Evolutionary conservation across 2,329 filamentous ascomycete species (phyloP).

Genomic region (Ramichloridium luteum): DNA sequence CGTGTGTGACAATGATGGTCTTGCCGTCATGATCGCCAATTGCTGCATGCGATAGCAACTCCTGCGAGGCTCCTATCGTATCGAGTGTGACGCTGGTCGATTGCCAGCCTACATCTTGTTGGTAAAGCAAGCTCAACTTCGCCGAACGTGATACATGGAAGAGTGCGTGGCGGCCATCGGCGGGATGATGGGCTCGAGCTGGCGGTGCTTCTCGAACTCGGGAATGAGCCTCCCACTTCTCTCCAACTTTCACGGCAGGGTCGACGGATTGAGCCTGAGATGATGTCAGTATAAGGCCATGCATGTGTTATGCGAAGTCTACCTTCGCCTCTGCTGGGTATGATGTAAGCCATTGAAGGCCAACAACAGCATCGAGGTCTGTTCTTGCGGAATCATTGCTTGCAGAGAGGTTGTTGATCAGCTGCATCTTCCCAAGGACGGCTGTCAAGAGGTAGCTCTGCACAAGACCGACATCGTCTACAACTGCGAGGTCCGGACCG

Average conservation of each 20-base stretch:
- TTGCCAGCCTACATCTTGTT: slow-evolving; percentile 57
- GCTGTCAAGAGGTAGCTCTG: slow-evolving; percentile 60
- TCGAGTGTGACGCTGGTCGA: slow-evolving; percentile 55
- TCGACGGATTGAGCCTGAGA: slow-evolving; percentile 18
- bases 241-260: slow-evolving; percentile 28
- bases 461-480: slow-evolving; percentile 68
- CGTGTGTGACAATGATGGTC: slow-evolving; percentile 55
- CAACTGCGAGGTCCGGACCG: slow-evolving; percentile 67
- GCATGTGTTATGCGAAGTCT: slow-evolving; percentile 7
- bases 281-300: slow-evolving; percentile 3
- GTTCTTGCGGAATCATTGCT: slow-evolving; percentile 50
- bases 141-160: slow-evolving; percentile 66
- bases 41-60: slow-evolving; percentile 68
- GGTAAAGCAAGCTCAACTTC: slow-evolving; percentile 62
- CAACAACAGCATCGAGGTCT: slow-evolving; percentile 66
- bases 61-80: slow-evolving; percentile 31
- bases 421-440: slow-evolving; percentile 58
- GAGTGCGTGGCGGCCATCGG: slow-evolving; percentile 57
- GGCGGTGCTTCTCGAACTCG: slow-evolving; percentile 42
- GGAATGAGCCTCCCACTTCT: slow-evolving; percentile 56
- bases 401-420: slow-evolving; percentile 44
- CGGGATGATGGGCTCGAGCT: slow-evolving; percentile 62
- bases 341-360: slow-evolving; percentile 65
- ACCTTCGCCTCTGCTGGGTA: slow-evolving; percentile 25
- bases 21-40: slow-evolving; percentile 44